A percentile compares a stretch with the other conserved stretches of the same genome.
phyloP scores from a whole-genome alignment of 1,139 yeast species.

The Scheffersomyces titani region DNA sequence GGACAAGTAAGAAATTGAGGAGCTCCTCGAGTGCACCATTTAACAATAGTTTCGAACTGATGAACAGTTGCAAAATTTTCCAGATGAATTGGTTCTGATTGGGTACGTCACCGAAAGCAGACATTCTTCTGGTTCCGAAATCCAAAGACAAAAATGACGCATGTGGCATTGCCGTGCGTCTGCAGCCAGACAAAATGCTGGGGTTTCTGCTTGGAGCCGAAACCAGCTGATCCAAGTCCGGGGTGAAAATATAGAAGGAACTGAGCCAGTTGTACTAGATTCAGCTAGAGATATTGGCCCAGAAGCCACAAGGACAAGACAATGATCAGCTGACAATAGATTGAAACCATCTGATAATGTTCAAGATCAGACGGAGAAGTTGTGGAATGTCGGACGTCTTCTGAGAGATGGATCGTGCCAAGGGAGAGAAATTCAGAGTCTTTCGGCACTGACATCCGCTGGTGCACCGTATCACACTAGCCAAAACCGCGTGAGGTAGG shows the following conservation, averaged over 20 bases:
- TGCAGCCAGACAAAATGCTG: neutral
- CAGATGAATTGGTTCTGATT: neutral
- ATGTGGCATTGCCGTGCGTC: neutral
- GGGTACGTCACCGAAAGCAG: neutral
- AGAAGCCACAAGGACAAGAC: neutral
- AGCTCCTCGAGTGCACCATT: neutral
- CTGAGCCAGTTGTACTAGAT: too few relatives aligned
- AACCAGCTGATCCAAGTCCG: neutral
- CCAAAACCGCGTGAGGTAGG: neutral
- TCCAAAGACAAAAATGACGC: neutral
- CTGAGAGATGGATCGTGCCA: neutral
- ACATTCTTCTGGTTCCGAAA: neutral
- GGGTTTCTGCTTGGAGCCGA: neutral
- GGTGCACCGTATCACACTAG: neutral
- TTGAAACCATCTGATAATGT: neutral
- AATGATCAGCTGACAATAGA: neutral
- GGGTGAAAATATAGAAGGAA: neutral
- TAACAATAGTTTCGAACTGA: neutral
- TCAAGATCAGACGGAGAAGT: neutral
- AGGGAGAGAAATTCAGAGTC: neutral
- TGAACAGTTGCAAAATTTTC: neutral
- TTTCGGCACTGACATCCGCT: neutral
- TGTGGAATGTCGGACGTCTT: neutral
- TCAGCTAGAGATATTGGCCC: too few relatives aligned
- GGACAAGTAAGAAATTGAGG: neutral